phyloP scores from a whole-genome alignment of 2,329 filamentous ascomycete genomes.

The Dothideomycetes sp. region DNA sequence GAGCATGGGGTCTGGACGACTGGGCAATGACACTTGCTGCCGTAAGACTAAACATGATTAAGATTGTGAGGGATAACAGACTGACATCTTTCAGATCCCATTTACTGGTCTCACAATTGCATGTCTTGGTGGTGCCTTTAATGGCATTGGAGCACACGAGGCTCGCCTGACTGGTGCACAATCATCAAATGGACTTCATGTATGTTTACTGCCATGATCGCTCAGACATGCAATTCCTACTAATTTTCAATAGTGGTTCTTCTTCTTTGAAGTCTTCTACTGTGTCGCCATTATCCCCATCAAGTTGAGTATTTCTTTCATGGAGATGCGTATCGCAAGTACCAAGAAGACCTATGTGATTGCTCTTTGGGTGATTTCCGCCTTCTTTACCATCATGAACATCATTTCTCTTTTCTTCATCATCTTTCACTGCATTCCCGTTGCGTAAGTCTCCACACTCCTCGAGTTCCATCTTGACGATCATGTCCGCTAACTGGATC shows the following conservation, averaged over 20 bases:
- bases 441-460: conserved; percentile 16
- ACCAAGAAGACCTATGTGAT: conserved; percentile 22
- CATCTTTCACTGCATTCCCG: conserved; percentile 29
- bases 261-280: conserved; percentile 30
- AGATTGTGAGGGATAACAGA: neutral
- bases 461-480: neutral
- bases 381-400: conserved; percentile 25
- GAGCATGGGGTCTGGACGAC: conserved; percentile 13
- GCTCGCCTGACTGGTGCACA: conserved; percentile 17
- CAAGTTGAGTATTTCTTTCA: conserved; percentile 30
- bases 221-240: neutral
- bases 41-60: neutral
- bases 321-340: conserved; percentile 28
- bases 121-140: conserved; percentile 23
- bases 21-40: conserved; percentile 9
- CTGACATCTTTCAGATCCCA: conserved; percentile 17
- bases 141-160: conserved; percentile 26
- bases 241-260: conserved; percentile 25
- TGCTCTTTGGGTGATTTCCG: conserved; percentile 24
- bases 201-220: too few relatives aligned
- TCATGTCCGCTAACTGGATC: fast-evolving
- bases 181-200: conserved; percentile 19
- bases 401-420: conserved; percentile 28
- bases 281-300: conserved; percentile 29
- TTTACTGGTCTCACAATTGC: conserved; percentile 23